Base-by-base conservation (phyloP, 208 protist genomes). In the Leishmania tarentolae region DNA sequence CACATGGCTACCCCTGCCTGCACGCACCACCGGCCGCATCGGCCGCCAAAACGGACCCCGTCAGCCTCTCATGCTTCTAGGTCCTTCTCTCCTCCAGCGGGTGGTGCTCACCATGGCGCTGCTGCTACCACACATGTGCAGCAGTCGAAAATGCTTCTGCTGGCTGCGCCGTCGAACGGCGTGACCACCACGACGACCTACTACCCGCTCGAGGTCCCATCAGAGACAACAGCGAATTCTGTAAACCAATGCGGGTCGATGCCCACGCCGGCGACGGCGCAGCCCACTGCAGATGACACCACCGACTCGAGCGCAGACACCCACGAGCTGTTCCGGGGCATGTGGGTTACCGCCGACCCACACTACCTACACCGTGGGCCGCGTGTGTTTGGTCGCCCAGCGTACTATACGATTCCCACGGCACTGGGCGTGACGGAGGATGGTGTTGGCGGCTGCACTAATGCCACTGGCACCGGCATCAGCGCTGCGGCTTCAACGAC, bases 301-400 rank as follows among this genome's bases (percentile, higher is more conserved):
- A 56, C 56, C 50, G 74, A 53, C 42, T n/a, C 69, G 44, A 73
- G 69, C 44, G 69, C 69, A 13, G 69, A 37, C 37, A 63, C 53
- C 65, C 88, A 89, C 35, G 89, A 88, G 63, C 86, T 96, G n/a
- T 96, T 96, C 74, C 86, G 91, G 52, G 92, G 90, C 9, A 93
- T 96, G 90, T 96, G 92, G 92, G 90, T 96, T 56, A 82, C 89
- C 15, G 85, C 86, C 0, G 89, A 91, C 40, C 68, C 76, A 3
- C 66, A 87, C 68, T 84, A 83, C 82, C 65, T 89, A 78, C 78
- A 83, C 56, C 76, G 87, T 57, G 85, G 86, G 4, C 91, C 87
- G 28, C 90, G 89, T 31, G 78, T 76, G 28, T 90, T 96, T 78
- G 90, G 87, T 21, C 78, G 85, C 28, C 90, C 92, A 21, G 91